Base-by-base conservation (phyloP, 306 rosid genomes). In the Pyrus bretschneideri region DNA sequence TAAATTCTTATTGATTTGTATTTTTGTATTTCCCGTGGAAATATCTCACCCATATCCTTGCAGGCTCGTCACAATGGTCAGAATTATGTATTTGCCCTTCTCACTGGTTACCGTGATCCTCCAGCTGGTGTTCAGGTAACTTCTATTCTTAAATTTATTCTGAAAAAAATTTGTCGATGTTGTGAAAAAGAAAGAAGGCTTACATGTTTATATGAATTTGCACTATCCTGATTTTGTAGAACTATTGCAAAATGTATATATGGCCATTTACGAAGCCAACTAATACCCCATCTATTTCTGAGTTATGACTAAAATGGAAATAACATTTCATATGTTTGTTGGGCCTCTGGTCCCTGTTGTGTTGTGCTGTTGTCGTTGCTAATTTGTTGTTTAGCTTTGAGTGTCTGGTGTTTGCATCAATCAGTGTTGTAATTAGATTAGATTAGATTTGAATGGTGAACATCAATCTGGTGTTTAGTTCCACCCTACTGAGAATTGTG, bases 11-110 rank as follows among this genome's bases (percentile, higher is more conserved):
- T 3, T 72, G 25, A 7, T 33, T 76, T 72, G 76, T 18, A 14
- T 14, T 52, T 19, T 60, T 54, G 19, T 38, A 23, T 51, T 3
- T 55, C 49, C 38, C 45, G 12, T 30, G 27, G 63, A 76, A 76
- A 72, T 74, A 35, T 79, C 55, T 62, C 59, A 33, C 76, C 38
- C 4, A 71, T 55, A 21, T 79, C 27, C 40, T 84, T 82, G 82
- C 91, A 95, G 99, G 99, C 99, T 80, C 97, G 99, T 73, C 99
- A 95, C 85, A 92, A 89, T 70, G 99, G 99, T 72, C 97, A 95
- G 88, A 92, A 87, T 81, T 95, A 92, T 77, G 98, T 90, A 23
- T 95, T 90, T 77, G 69, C 97, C 71, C 97, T 95, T 79, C 87
- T 93, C 69, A 93, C 97, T 9, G 98, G 98, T 79, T 93, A 89